A percentile compares a stretch with the other conserved stretches of the same genome.
Conservation (phyloP, 257 asterid species). For the Plantago major region DNA sequence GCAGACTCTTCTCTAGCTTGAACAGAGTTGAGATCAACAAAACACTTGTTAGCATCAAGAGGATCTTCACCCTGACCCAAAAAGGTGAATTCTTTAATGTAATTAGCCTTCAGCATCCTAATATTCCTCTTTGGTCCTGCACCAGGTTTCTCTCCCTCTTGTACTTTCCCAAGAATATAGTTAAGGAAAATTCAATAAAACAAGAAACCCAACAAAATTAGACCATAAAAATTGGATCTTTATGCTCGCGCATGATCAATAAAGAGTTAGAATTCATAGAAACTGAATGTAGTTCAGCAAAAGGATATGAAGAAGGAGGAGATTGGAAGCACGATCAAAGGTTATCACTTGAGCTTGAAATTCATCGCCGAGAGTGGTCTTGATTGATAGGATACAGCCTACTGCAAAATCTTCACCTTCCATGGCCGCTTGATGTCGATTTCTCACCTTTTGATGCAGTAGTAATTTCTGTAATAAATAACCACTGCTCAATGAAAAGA, state of each 20-base stretch:
- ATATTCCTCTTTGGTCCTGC: constrained; percentile 67
- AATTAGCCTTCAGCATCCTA: constrained; percentile 81
- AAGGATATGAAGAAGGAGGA: constrained; percentile 98
- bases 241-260: not conserved
- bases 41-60: constrained; percentile 72
- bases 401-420: constrained; percentile 82
- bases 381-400: constrained; percentile 77
- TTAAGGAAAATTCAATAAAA: constrained; percentile 35
- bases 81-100: constrained; percentile 61
- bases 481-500: no score
- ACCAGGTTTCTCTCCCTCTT: constrained; percentile 76
- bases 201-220: not conserved
- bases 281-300: not conserved
- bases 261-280: not conserved
- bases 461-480: no score
- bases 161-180: constrained; percentile 38
- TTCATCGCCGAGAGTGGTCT: constrained; percentile 84
- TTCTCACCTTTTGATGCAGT: no score
- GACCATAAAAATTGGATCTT: not conserved
- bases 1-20: constrained; percentile 91
- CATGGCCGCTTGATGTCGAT: constrained; percentile 37
- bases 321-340: constrained; percentile 81
- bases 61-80: constrained; percentile 89
- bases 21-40: constrained; percentile 65
- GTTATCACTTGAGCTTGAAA: constrained; percentile 83